Evolutionary conservation across 768 basidiomycete species (phyloP).

Genomic region (Agrocybe pediades): DNA sequence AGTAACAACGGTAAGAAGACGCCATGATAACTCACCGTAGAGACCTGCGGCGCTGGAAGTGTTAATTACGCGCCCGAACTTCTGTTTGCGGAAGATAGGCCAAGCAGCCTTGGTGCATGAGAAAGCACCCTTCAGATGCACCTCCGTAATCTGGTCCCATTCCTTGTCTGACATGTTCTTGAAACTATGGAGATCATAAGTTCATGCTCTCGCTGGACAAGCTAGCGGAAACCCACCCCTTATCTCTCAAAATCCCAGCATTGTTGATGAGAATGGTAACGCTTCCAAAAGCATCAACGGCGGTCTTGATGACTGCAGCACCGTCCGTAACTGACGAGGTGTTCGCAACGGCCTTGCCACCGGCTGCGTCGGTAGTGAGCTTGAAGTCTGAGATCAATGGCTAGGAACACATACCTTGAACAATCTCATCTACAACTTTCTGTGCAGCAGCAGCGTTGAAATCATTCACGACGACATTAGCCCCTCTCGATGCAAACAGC

Average conservation of each 20-base stretch:
- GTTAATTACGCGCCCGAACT: conserved; percentile 93
- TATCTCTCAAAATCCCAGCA: conserved; percentile 87
- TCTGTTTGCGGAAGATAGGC: conserved; percentile 93
- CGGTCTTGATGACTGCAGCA: conserved; percentile 80
- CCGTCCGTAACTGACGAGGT: conserved; percentile 88
- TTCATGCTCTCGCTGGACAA: not conserved
- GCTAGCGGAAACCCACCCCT: conserved; percentile 50
- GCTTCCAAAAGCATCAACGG: conserved; percentile 80
- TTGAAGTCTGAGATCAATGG: not conserved
- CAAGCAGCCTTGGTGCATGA: conserved; percentile 93
- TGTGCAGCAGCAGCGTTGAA: conserved; percentile 87
- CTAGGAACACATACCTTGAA: conserved; percentile 52
- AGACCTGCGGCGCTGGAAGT: conserved; percentile 94
- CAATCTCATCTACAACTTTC: conserved; percentile 90
- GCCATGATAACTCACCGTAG: conserved; percentile 58
- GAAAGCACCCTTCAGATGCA: conserved; percentile 94
- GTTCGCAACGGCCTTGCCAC: conserved; percentile 88
- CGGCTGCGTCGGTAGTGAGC: conserved; percentile 51
- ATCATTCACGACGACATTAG: conserved; percentile 95
- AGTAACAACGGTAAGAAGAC: not conserved
- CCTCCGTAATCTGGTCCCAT: conserved; percentile 85
- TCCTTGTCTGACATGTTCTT: conserved; percentile 97
- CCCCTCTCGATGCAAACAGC: conserved; percentile 90
- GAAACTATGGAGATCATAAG: conserved; percentile 53
- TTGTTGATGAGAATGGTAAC: conserved; percentile 95